Percentiles rank a stretch among this genome's conserved stretches.
Evolutionary conservation across 441 rosid genomes (phyloP).

Genomic region (Caryocar brasiliense): DNA sequence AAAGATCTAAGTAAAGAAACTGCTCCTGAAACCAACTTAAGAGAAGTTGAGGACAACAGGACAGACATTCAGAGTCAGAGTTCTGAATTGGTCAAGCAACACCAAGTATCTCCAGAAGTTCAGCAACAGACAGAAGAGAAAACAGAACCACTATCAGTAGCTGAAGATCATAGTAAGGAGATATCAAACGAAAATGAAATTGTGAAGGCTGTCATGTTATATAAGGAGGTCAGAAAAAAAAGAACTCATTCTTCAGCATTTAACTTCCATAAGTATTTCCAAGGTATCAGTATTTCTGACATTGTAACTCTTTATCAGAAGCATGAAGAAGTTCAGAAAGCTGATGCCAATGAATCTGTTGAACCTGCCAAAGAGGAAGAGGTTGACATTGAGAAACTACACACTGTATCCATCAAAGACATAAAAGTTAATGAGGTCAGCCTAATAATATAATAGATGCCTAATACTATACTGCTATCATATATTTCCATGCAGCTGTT

Average conservation of each 20-base stretch:
- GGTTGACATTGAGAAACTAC: constrained; percentile 12
- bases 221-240: constrained; percentile 37
- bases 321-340: constrained; percentile 16
- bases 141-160: constrained; percentile 9
- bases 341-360: constrained; percentile 15
- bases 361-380: constrained; percentile 20
- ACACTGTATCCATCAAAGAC: constrained; percentile 7
- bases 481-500: too few species aligned
- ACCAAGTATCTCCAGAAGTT: constrained; percentile 17
- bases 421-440: constrained; percentile 14
- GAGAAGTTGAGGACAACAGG: constrained; percentile 9
- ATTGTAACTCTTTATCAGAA: constrained; percentile 21
- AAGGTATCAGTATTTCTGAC: background rate
- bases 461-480: too few species aligned
- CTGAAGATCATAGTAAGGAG: constrained; percentile 16
- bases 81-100: constrained; percentile 1
- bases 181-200: constrained; percentile 26
- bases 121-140: constrained; percentile 21
- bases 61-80: background rate
- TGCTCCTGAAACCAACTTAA: constrained; percentile 4
- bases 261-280: background rate
- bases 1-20: constrained; percentile 14
- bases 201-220: constrained; percentile 14
- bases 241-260: too few species aligned
- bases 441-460: background rate